Base-by-base conservation (phyloP, 257 asterid species). In the Solanum verrucosum region DNA sequence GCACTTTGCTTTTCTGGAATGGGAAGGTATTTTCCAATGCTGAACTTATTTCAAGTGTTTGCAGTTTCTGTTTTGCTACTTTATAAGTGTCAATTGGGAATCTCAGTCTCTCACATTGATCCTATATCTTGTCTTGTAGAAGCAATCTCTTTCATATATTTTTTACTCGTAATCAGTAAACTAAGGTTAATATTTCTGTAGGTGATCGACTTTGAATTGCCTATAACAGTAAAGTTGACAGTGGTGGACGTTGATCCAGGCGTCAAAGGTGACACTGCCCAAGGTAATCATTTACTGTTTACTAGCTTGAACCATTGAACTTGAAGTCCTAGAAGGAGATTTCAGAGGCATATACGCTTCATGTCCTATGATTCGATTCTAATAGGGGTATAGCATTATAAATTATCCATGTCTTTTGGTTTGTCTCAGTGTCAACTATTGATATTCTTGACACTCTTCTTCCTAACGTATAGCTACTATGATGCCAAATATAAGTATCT, bases 161-260 rank as follows among this genome's bases (percentile, higher is more conserved):
- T 8, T 65, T 90, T 72, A 82, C 4, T 10, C 20, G 18, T 81
- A 49, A 49, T 82, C 20, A 82, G 25, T 52, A 8, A 31, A 83
- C 89, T 91, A 29, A 88, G 72, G 83, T 77, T 89, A 42, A 72
- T 86, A 60, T 87, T 87, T 65, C 31, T 88, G 77, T 83, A 97
- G 99, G 98, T 97, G 84, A 97, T 97, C 74, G 99, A 95, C 92
- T 96, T 97, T 92, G 99, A 96, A 89, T 96, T 97, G 73, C 99
- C 99, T 82, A 96, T 92, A 88, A 94, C 95, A 8, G 98, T 96
- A 91, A 96, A 96, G 95, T 92, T 96, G 92, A 93, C 85, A 1
- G 99, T 97, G 89, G 96, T 94, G 87, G 96, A 94, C 71, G 99
- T 90, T 86, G 98, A 96, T 91, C 99, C 99, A 52, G 99, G 99